Evolutionary conservation across 176 grass and related monocot genomes (phyloP).

Genomic region (Ensete glaucum): DNA sequence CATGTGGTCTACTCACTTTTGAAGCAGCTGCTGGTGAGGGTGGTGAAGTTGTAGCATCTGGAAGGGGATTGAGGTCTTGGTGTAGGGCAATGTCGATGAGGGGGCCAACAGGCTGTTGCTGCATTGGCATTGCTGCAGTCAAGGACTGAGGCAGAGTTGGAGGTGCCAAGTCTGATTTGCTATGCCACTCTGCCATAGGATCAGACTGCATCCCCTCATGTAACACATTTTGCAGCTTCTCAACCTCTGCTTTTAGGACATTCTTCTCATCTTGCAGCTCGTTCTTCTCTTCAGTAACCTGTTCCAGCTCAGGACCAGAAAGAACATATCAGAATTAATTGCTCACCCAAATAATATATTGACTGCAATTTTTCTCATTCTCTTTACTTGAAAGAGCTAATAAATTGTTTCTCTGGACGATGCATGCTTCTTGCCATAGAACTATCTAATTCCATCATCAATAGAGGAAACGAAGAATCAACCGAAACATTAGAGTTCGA

Average conservation of each 20-base stretch:
- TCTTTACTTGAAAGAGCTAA: not conserved
- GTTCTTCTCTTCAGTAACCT: constrained; percentile 18
- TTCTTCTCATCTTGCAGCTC: constrained; percentile 26
- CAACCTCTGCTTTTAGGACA: not conserved
- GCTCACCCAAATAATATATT: not conserved
- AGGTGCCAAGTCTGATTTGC: not conserved
- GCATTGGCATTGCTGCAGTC: constrained; percentile 1
- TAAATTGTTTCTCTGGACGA: not conserved
- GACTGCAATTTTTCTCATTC: not conserved
- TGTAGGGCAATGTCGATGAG: not conserved
- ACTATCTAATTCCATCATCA: no score
- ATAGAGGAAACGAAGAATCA: no score
- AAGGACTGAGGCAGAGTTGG: not conserved
- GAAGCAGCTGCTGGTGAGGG: not conserved
- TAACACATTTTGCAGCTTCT: constrained; percentile 14
- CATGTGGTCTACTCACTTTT: constrained; percentile 10
- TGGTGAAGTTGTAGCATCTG: not conserved
- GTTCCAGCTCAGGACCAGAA: not conserved
- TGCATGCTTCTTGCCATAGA: no score
- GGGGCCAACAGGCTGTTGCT: constrained; percentile 2
- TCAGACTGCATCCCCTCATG: constrained; percentile 3
- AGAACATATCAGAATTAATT: not conserved
- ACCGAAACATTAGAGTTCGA: not conserved
- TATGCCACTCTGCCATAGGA: not conserved
- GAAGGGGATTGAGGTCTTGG: constrained; percentile 17